Evolutionary conservation across 352 stramenopile species (phyloP).

Genomic region (Pseudoperonospora humuli): DNA sequence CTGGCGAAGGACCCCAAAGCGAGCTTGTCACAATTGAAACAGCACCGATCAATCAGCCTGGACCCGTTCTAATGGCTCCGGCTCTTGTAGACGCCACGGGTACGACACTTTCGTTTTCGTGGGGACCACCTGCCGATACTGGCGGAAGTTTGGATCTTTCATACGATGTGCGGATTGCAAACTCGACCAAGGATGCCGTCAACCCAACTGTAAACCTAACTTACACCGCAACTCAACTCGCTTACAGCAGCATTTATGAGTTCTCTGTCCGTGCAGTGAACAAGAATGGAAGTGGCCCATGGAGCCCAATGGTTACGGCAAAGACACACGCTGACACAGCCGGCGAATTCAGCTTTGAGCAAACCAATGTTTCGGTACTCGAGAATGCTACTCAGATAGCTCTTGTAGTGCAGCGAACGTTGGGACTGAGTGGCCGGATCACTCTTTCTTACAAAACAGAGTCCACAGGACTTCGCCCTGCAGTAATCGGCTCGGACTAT

Average conservation of each 20-base stretch:
- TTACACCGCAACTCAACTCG: constrained; percentile 16
- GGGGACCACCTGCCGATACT: constrained; percentile 30
- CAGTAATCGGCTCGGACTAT: constrained; percentile 34
- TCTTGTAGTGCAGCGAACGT: constrained; percentile 29
- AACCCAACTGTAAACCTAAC: constrained; percentile 6
- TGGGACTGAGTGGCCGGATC: constrained; percentile 40
- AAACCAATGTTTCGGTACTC: constrained; percentile 12
- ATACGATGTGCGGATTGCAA: constrained; percentile 26
- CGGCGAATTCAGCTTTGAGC: constrained; percentile 43
- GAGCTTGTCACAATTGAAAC: constrained; percentile 21
- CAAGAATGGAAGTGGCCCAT: constrained; percentile 19
- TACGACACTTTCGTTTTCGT: constrained; percentile 31
- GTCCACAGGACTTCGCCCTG: background rate
- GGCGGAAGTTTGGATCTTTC: constrained; percentile 29
- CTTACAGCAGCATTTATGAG: constrained; percentile 30
- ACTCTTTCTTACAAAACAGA: constrained; percentile 21
- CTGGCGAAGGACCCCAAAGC: constrained; percentile 31
- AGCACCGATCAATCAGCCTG: constrained; percentile 25
- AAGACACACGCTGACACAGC: constrained; percentile 42
- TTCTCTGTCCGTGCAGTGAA: constrained; percentile 35
- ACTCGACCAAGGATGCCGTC: background rate
- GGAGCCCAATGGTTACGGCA: constrained; percentile 18
- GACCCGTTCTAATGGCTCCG: constrained; percentile 21
- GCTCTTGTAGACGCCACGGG: constrained; percentile 20
- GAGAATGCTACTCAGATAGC: constrained; percentile 35